Percentiles rank a stretch among this genome's conserved stretches.
These are phyloP conservation scores for Macrolepiota albuminosa DNA, from an alignment of 768 basidiomycete species.

Conservation along the genomic window DNA sequence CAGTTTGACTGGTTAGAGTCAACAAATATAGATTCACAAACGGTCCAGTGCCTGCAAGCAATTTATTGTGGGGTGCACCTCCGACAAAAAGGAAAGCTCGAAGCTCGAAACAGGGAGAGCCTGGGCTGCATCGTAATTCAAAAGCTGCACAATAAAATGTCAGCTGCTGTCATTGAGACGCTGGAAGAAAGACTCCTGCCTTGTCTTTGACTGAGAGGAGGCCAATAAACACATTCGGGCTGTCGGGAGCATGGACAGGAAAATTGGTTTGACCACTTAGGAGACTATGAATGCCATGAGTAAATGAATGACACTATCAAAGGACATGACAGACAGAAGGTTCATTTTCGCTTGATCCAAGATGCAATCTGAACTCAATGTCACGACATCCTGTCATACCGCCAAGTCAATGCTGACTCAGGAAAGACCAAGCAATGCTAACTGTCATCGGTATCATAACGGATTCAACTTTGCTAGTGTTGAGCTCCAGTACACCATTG, in stretches of 20 bases:
- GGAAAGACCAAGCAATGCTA: conserved; percentile 4
- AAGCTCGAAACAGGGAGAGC: conserved; percentile 71
- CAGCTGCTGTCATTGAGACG: neutral
- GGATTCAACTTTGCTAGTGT: conserved; percentile 66
- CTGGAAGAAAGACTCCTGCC: neutral
- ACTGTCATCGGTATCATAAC: conserved; percentile 84
- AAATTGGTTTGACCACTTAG: neutral
- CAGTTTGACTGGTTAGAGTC: neutral
- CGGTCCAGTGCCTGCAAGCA: conserved; percentile 95
- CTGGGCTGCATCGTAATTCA: conserved; percentile 82
- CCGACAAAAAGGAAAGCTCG: conserved; percentile 77
- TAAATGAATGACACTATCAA: neutral
- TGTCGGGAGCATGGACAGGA: neutral
- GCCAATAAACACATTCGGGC: neutral
- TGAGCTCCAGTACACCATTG: conserved; percentile 75
- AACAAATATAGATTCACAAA: conserved; percentile 45
- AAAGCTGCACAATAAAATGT: conserved; percentile 44
- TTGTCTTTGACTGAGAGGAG: neutral
- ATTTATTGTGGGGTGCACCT: conserved; percentile 83
- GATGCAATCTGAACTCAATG: conserved; percentile 51
- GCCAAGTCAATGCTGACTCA: neutral
- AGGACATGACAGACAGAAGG: neutral
- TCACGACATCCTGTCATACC: conserved; percentile 75
- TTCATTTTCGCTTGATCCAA: neutral
- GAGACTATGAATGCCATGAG: neutral